Conservation (phyloP, 108 stramenopile genomes). For the Nitzschia putrida region DNA sequence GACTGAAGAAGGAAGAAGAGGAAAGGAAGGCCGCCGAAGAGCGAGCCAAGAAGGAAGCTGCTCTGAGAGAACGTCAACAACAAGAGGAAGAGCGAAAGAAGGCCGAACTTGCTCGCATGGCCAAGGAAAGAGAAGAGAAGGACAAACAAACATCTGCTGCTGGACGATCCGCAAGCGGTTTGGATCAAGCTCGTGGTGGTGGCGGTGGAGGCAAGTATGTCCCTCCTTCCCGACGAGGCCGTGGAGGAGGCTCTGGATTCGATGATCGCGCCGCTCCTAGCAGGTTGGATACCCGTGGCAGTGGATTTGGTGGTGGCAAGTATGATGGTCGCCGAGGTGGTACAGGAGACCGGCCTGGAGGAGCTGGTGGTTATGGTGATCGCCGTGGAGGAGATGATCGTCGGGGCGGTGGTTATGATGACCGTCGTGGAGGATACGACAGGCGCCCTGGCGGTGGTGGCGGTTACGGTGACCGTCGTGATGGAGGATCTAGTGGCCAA, state of each 20-base stretch:
- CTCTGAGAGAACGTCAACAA: conserved; percentile 47
- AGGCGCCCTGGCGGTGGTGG: not conserved
- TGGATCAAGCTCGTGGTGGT: conserved; percentile 33
- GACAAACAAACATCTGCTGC: conserved; percentile 29
- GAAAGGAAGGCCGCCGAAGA: conserved; percentile 59
- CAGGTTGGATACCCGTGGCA: conserved; percentile 8
- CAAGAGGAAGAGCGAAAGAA: conserved; percentile 63
- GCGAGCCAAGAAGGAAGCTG: conserved; percentile 49
- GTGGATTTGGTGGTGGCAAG: conserved; percentile 38
- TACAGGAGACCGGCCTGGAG: conserved; percentile 43
- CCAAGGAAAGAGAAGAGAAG: conserved; percentile 58
- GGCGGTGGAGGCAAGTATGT: conserved; percentile 56
- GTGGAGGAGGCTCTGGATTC: conserved; percentile 30
- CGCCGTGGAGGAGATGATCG: conserved; percentile 8
- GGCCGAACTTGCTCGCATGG: conserved; percentile 69
- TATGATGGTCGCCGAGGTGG: conserved; percentile 44
- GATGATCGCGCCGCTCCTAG: conserved; percentile 34
- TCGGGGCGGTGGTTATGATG: conserved; percentile 22
- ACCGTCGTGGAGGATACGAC: conserved; percentile 2
- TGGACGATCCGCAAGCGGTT: conserved; percentile 20
- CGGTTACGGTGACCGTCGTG: not conserved
- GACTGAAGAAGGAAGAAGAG: conserved; percentile 55
- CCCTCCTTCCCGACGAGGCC: conserved; percentile 66
- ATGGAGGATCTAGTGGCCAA: not conserved
- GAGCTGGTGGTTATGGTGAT: conserved; percentile 20